Evolutionary conservation across 1,139 yeast genomes (phyloP), one percentile per base, ranked within the genome.

Genomic region (Hemisphaericaspora subhashii): DNA sequence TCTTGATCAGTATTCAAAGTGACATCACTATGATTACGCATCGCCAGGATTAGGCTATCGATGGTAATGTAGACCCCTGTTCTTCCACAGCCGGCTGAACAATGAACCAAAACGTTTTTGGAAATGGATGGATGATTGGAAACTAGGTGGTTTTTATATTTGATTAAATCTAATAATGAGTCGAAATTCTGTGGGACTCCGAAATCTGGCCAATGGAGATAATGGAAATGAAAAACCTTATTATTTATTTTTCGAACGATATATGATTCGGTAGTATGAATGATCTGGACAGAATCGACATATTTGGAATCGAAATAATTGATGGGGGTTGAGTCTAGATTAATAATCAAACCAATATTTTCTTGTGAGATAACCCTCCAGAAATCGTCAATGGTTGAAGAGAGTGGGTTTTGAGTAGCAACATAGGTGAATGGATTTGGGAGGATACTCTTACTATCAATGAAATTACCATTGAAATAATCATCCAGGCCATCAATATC

Each of bases 21-120:
- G 6, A 13, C 7, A 1, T 29, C 16, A 7, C 20, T 11, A 16
- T 37, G 27, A 17, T 23, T 12, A 3, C 17, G 22, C 52, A 58
- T 10, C 54, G 55, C 49, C 55, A 51, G 36, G 37, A 60, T 51
- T 36, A 57, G 55, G 50, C 56, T 51, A 45, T 62, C 68, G 14
- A 83, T 54, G 1, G 88, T 79, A 10, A 86, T 78, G 50, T 77
- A 85, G 1, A 90, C 83, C 2, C 95, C 95, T 0, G 94, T 80
- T 44, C 95, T 66, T 7, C 95, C 95, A 40, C 87, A 86, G 0
- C 95, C 95, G 0, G 95, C 95, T 3, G 89, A 81, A 54, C 95
- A 86, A 57, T 86, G 95, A 27, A 71, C 75, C 17, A 71, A 39
- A 4, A 62, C n/a, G n/a, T n/a, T n/a, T n/a, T n/a, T 45, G 36